phyloP scores from a whole-genome alignment of 805 yeast species.

The Monosporozyma aquatica region DNA sequence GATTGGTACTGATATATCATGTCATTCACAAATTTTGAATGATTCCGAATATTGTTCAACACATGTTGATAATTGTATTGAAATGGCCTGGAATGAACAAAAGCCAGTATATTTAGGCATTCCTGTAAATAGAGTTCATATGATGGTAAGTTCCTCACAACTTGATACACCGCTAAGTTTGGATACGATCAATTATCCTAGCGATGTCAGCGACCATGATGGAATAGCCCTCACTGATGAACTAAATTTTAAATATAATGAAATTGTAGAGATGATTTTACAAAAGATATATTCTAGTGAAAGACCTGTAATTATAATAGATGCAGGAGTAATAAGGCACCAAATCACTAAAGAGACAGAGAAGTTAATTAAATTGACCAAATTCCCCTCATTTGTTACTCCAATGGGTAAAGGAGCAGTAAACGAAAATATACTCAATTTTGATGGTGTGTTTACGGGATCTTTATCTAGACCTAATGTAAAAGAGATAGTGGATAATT shows the following conservation, averaged over 20 bases:
- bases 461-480: conserved; percentile 59
- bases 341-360: conserved; percentile 45
- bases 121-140: conserved; percentile 66
- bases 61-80: conserved; percentile 58
- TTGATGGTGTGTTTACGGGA: conserved; percentile 74
- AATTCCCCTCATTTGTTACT: conserved; percentile 68
- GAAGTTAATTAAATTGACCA: conserved; percentile 47
- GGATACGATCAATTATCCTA: conserved; percentile 9
- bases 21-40: conserved; percentile 47
- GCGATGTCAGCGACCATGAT: conserved; percentile 34
- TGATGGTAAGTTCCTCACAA: conserved; percentile 39
- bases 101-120: conserved; percentile 71
- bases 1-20: conserved; percentile 59
- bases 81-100: conserved; percentile 55
- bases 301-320: conserved; percentile 63
- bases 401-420: conserved; percentile 79
- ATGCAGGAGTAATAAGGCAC: conserved; percentile 75
- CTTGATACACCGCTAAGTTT: conserved; percentile 53
- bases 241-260: conserved; percentile 36
- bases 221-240: conserved; percentile 29
- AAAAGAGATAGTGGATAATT: conserved; percentile 54
- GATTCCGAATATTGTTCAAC: conserved; percentile 51
- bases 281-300: conserved; percentile 42
- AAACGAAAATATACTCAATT: conserved; percentile 55
- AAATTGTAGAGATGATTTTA: conserved; percentile 42